Base-by-base conservation (phyloP, 495 filamentous ascomycete species). In the Cryomyces minteri region DNA sequence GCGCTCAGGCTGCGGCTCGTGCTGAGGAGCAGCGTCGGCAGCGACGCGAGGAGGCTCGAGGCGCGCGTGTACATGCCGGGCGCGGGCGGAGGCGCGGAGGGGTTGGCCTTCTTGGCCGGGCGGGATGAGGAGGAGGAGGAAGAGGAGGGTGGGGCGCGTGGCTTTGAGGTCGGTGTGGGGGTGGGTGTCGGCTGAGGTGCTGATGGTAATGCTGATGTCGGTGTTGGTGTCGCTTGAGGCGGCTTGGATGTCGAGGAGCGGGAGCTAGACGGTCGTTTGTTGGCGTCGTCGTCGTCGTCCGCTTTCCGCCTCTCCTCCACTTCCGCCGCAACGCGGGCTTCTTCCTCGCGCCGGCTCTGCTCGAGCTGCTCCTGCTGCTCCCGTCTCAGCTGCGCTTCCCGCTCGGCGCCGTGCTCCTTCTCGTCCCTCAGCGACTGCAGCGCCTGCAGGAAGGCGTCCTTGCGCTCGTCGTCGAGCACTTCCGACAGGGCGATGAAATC, bases 401-500 rank as follows among this genome's bases (percentile, higher is more conserved):
- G 65, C 52, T 79, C 62, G 48, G 86, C 78, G n/a, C 84, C 78
- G 40, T 76, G 72, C 38, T 88, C 69, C 52, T 75, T 81, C 58
- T 88, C 80, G 51, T 74, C 71, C 47, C 70, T 70, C 32, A 80
- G 54, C 2, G 58, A 59, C 32, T 76, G 68, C 28, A 79, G 57
- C 28, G 72, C 83, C 51, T 85, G 80, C 4, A 88, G 56, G 58
- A 92, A 92, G 1, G 77, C 76, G 41, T 95, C 90, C 58, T 83
- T 78, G 32, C 82, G 73, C 58, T 96, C 90, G 46, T 96, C 88
- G 58, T 95, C 90, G 0, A 98, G 74, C 25, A 90, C 73, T 34
- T 86, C 74, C 55, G 74, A 85, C 48, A 85, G 68, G 47, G 68
- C 77, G 47, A 96, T 88, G 64, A 96, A 96, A 51, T 90, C 82